Evolutionary conservation across 495 filamentous ascomycete species (phyloP).

Genomic region (Penicillium longicatenatum): DNA sequence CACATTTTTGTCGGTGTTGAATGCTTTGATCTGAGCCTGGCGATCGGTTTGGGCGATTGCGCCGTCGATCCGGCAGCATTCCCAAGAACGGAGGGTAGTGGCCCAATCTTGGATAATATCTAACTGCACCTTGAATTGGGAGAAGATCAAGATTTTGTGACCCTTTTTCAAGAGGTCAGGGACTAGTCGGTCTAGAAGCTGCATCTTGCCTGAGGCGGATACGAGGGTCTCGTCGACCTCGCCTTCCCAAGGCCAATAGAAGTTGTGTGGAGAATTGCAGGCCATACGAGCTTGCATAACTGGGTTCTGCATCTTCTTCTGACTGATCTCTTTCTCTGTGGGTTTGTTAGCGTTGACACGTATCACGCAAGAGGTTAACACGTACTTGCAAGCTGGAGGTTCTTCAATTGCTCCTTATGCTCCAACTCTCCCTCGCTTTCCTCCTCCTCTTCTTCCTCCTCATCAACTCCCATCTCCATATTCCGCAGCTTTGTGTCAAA

Average conservation of each 20-base stretch:
- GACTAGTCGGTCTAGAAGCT: constrained; percentile 74
- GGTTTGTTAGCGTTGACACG: constrained; percentile 15
- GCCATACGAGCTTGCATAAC: constrained; percentile 89
- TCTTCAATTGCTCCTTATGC: constrained; percentile 68
- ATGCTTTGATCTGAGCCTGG: constrained; percentile 96
- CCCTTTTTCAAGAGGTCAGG: constrained; percentile 58
- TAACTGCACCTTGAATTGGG: constrained; percentile 99
- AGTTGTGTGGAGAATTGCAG: constrained; percentile 94
- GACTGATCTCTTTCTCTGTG: constrained; percentile 74
- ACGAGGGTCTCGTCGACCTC: constrained; percentile 75
- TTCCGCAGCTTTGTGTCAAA: constrained; percentile 71
- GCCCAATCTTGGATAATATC: constrained; percentile 91
- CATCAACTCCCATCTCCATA: constrained; percentile 36
- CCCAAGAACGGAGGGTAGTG: constrained; percentile 87
- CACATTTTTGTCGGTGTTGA: constrained; percentile 95
- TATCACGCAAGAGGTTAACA: constrained; percentile 12
- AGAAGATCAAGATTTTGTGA: constrained; percentile 81
- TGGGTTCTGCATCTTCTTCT: constrained; percentile 94
- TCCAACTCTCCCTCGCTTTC: constrained; percentile 56
- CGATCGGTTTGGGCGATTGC: constrained; percentile 84
- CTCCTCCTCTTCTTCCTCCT: constrained; percentile 57
- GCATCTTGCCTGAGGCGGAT: constrained; percentile 82
- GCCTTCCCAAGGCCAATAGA: constrained; percentile 84
- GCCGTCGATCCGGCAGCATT: constrained; percentile 91
- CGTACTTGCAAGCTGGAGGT: constrained; percentile 76